Base-by-base conservation (phyloP, 768 basidiomycete species). In the Dioszegia crocea region DNA sequence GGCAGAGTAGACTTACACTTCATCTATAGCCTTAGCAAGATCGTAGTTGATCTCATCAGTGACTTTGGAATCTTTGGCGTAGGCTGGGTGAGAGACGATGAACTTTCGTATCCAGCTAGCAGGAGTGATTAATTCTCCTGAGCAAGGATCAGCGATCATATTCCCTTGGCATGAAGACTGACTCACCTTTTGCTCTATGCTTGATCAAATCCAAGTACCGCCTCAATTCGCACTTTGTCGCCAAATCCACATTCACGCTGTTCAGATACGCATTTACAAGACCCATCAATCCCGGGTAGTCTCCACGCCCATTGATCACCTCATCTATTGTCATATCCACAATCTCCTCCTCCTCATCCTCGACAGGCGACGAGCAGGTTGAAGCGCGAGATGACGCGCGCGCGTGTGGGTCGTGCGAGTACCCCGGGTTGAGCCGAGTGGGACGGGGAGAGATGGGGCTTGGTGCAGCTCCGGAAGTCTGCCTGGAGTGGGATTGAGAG, bases 21-120 rank as follows among this genome's bases (percentile, higher is more conserved):
- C 88, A 72, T 98, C 93, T 5, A 96, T 79, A 1, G 90, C 89
- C 44, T 85, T 81, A 73, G 96, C 81, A 26, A 99, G 82, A 78
- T 99, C 96, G 73, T 93, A 96, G 71, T 92, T 96, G 71, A 98
- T 91, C 77, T 88, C 86, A 68, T 89, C 83, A 50, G 82, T 87
- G 19, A 99, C 90, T 50, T 88, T 87, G n/a, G 91, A 94, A 78
- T 99, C 91, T 49, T 84, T 82, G 76, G 88, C 86, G 80, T 99
- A 99, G n/a, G 80, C 83, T 8, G 93, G 89, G 76, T 99, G 96
- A 1, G 85, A 83, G 24, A 85, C 84, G 41, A 99, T 88, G 78
- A 97, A 98, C 46, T 88, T 82, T 33, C 96, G 84, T 57, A 96
- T 92, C 91, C 91, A 99, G 3, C 85, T 84, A 11, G 96, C 96